Evolutionary conservation across 2,329 filamentous ascomycete species (phyloP).

Genomic region (Colletotrichum sansevieriae): DNA sequence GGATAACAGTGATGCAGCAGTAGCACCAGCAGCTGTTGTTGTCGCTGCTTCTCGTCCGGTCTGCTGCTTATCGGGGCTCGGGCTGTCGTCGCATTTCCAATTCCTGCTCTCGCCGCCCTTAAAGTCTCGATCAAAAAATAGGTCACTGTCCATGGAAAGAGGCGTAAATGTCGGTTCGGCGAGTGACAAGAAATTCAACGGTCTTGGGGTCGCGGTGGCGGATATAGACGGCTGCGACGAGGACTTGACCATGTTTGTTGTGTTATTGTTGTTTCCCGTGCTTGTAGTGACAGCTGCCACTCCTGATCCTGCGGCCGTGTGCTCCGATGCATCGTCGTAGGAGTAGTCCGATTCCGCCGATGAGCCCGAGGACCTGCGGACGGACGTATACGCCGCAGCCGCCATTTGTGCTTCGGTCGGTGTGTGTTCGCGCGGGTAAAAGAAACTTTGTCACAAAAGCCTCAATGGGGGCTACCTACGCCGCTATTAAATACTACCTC

Average conservation of each 20-base stretch:
- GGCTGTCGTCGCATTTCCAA: background rate
- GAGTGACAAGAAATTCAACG: conserved; percentile 43
- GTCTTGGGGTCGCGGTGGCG: conserved; percentile 41
- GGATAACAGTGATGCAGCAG: background rate
- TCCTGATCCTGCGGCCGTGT: conserved; percentile 14
- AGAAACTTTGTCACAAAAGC: conserved; percentile 6
- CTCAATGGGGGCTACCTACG: background rate
- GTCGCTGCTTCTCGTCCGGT: background rate
- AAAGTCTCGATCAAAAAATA: conserved; percentile 29
- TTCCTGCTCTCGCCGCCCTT: conserved; percentile 8
- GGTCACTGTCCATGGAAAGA: conserved; percentile 48
- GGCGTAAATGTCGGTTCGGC: conserved; percentile 48
- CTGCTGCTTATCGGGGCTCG: conserved; percentile 10
- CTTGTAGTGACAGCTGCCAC: background rate
- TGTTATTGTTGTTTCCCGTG: conserved; percentile 16
- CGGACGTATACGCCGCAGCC: conserved; percentile 27
- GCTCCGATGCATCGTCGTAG: background rate
- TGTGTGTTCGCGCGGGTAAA: too few relatives aligned
- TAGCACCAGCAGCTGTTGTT: background rate
- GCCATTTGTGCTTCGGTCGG: conserved; percentile 20
- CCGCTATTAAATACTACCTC: too few relatives aligned
- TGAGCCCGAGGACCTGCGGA: conserved; percentile 37
- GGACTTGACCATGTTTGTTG: conserved; percentile 24
- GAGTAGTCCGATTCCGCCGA: conserved; percentile 24
- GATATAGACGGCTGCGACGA: conserved; percentile 40